Evolutionary conservation across 805 yeast species (phyloP), one percentile per base, ranked within the genome.

Genomic region (Candida sonorensis): DNA sequence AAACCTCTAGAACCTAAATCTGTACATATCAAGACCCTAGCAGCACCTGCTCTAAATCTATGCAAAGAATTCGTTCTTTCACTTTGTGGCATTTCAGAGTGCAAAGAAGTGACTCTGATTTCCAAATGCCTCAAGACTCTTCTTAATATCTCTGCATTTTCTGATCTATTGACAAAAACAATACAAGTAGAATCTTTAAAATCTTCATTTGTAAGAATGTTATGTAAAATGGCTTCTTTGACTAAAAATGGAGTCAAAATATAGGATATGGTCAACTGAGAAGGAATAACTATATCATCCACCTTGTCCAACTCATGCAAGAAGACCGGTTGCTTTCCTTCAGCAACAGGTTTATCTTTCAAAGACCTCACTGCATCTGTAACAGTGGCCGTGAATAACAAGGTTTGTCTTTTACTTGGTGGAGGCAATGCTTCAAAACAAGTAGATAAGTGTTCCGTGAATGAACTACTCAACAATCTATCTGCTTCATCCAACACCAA

Each of bases 401-500:
- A 62, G 0, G 97, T 92, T 57, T 90, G 97, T 48, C 98, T 72
- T 35, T 72, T 65, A 3, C 66, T 67, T 2, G 94, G 64, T 1
- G 72, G 61, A 0, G 98, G 96, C 23, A 92, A 58, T 0, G 77
- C 72, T 5, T 66, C 63, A 48, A 90, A 71, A 50, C 96, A 86
- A 15, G 73, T 68, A 30, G 72, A 71, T 38, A 92, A 63, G 57
- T 90, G 95, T 21, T 75, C 69, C 8, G 88, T 80, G 58, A 92
- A 87, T 29, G 94, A 81, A 34, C 78, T 75, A 28, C 92, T 84
- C 41, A 92, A 69, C 19, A 92, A 62, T 40, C 96, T 71, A 67
- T 92, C 98, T 1, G 98, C 98, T 62, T 90, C 98, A 66, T 92
- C 98, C 2, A 92, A 63, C 3, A 92, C 97, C 33, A 92, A 63